These are phyloP conservation scores for Lanmaoa pseudosensibilis DNA, from an alignment of 768 basidiomycete genomes.

Conservation along the genomic window DNA sequence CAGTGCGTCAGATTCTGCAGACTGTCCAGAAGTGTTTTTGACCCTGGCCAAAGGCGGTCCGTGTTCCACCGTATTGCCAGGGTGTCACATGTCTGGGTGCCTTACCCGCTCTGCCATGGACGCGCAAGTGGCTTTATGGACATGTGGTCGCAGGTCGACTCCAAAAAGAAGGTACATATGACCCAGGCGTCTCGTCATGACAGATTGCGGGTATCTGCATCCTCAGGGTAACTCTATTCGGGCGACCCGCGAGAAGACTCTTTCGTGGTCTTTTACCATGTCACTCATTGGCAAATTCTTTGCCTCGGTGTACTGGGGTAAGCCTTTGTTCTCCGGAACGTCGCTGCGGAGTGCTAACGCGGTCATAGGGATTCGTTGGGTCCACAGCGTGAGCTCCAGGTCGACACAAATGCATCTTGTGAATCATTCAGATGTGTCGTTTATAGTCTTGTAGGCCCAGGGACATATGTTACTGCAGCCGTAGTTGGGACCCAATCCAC, in stretches of 20 bases:
- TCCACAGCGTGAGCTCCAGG: not conserved
- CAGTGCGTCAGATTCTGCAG: not conserved
- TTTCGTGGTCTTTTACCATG: too few species aligned
- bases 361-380: not conserved
- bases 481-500: too few species aligned
- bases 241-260: too few species aligned
- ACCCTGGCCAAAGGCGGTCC: not conserved
- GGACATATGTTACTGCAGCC: not conserved
- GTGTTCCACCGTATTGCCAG: not conserved
- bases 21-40: not conserved
- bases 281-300: too few species aligned
- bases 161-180: too few species aligned
- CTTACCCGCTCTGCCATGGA: too few species aligned
- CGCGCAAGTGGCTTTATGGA: too few species aligned
- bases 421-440: not conserved
- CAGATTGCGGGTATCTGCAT: not conserved
- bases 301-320: constrained; percentile 1
- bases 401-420: not conserved
- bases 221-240: not conserved
- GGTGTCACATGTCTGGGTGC: too few species aligned
- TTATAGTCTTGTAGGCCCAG: constrained; percentile 4
- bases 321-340: not conserved
- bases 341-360: too few species aligned
- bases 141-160: too few species aligned
- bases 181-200: not conserved